Base-by-base conservation (phyloP, 352 stramenopile species). In the Phytophthora pinifolia region DNA sequence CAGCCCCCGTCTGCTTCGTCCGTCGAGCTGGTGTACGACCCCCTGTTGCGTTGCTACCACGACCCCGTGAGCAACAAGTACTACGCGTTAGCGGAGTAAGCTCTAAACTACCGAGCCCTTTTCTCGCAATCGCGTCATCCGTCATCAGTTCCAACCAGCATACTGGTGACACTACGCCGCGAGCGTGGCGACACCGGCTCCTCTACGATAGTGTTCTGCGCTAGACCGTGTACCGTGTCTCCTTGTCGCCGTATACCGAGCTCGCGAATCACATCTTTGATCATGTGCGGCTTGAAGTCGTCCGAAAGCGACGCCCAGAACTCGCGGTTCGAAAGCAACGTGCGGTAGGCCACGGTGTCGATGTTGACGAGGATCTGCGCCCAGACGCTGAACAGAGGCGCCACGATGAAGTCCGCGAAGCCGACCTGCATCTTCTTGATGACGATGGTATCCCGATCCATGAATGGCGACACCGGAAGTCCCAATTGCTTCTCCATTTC, bases 351-450 rank as follows among this genome's bases (percentile, higher is more conserved):
- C 3, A 65, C 75, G 2, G 62, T 20, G 49, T 92, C 89, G 5
- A 96, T 57, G 36, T 86, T 86, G 18, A 62, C 55, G 7, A 90
- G 58, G 47, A 96, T 94, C 49, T 96, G 84, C 4, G 80, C 76
- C 86, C 86, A 96, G 18, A 94, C 68, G 38, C 78, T 86, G 63
- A 96, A 96, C 5, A 94, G 66, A 22, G 91, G 91, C 6, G 78
- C 64, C 8, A 97, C 91, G 41, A 98, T 95, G 44, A 97, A 98
- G 59, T 98, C 90, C 2, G 97, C 93, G 62, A 98, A 98, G 14
- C 89, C 89, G 4, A 98, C 76, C 65, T 98, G 94, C 74, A 91
- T 93, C 58, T 97, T 96, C 59, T 92, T 89, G 36, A 97, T 72
- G 34, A 96, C 87, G 53, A 96, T 92, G 10, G 84, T 96, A 6